These are phyloP conservation scores for Vanrija humicola DNA, from an alignment of 1,284 basidiomycete species.

Conservation along the genomic window DNA sequence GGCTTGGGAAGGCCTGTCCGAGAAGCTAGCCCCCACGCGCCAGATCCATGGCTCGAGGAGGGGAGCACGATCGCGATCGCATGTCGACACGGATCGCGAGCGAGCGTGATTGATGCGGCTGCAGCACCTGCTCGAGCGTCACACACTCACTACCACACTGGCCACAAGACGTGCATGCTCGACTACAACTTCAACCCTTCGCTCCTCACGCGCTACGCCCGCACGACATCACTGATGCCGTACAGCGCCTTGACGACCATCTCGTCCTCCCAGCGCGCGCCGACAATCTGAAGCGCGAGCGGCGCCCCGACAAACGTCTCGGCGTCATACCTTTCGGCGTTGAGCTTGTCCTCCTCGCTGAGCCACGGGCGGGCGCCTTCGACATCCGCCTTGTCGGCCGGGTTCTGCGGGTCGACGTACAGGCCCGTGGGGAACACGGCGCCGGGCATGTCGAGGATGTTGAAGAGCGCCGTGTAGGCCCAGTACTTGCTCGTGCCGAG, in stretches of 20 bases:
- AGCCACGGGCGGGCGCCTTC: conserved; percentile 50
- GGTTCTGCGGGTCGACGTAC: conserved; percentile 21
- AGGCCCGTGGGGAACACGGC: conserved; percentile 62
- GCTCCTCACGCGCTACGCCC: background rate
- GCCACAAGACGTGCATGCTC: background rate
- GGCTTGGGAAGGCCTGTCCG: too few species aligned
- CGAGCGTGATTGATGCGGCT: too few species aligned
- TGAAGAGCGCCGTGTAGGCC: conserved; percentile 62
- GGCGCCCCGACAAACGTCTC: conserved; percentile 22
- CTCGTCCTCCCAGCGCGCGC: conserved; percentile 26
- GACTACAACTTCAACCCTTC: background rate
- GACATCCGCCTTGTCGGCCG: background rate
- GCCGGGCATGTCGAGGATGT: conserved; percentile 64
- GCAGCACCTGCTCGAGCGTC: too few species aligned
- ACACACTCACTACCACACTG: too few species aligned
- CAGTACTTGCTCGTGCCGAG: conserved; percentile 39
- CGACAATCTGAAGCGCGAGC: conserved; percentile 23
- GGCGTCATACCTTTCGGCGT: conserved; percentile 49
- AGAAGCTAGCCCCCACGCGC: too few species aligned
- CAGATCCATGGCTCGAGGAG: too few species aligned
- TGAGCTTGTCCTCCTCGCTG: conserved; percentile 51
- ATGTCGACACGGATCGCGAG: too few species aligned
- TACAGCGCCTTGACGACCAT: conserved; percentile 19
- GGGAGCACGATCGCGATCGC: too few species aligned
- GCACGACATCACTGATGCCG: conserved; percentile 1